Evolutionary conservation across 495 filamentous ascomycete genomes (phyloP), one percentile per base, ranked within the genome.

Genomic region (Penicillium coffeae): DNA sequence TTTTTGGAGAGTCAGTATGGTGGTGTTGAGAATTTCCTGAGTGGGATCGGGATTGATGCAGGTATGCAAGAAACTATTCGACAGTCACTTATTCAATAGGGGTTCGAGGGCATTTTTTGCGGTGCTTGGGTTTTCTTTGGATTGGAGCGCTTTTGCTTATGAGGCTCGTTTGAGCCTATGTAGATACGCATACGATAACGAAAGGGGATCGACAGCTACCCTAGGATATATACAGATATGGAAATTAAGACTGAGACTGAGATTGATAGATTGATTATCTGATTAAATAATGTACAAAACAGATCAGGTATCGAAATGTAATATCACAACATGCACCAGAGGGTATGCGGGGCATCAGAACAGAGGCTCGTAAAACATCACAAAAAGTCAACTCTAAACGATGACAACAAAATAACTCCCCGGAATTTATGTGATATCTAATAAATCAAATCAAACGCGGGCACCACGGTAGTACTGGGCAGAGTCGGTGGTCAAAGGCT

Each of bases 21-120:
- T 0, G 80, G 84, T 0, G 66, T 87, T 6, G 62, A 74, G 32
- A 64, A 55, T n/a, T 90, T 90, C 67, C 65, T 90, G 42, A 63
- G 68, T 21, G 52, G 52, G 8, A 77, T 83, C 40, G 85, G 85
- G 8, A 76, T 90, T 40, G 63, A 61, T 12, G 49, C 50, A 10
- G 65, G 56, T 20, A 63, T 62, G 48, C 54, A 71, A 43, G 65
- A 72, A 38, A 55, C 38, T 14, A 62, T 78, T 38, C 52, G 64
- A 52, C 48, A 42, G 35, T 51, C 71, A 20, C 27, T 49, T 19
- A 12, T 22, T 41, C 39, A 25, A 32, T 47, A 33, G 39, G 39
- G 15, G 21, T 3, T 32, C 13, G 21, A 16, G n/a, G 25, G 25
- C 8, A 18, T 42, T 18, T 38, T 16, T 21, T 25, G 35, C 35